A percentile compares a stretch with the other conserved stretches of the same genome.
phyloP scores from a whole-genome alignment of 73 alveolate species.

The Tetrahymena elliotti region DNA sequence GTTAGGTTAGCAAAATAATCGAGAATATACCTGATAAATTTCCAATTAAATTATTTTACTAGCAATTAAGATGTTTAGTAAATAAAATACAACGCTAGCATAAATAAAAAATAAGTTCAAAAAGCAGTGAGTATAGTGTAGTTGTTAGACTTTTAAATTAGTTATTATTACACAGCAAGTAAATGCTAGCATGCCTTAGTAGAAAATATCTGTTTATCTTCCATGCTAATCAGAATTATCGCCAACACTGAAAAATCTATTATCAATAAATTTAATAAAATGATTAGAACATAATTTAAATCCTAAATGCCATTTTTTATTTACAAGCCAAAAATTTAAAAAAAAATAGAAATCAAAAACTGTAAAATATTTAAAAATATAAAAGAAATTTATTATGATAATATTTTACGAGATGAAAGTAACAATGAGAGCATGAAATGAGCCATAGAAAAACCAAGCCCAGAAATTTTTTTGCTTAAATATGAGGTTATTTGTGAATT shows the following conservation, averaged over 20 bases:
- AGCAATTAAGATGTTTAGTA: not conserved
- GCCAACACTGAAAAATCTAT: not conserved
- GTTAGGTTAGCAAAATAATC: not conserved
- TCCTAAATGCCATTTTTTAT: no score
- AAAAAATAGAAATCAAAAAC: no score
- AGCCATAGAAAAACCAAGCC: slow-evolving; percentile 35
- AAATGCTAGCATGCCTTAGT: not conserved
- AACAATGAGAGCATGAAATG: slow-evolving; percentile 5
- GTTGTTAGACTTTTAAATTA: not conserved
- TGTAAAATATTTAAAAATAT: no score
- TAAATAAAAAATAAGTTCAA: not conserved
- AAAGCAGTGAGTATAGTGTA: not conserved
- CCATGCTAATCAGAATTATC: not conserved
- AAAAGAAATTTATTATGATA: no score
- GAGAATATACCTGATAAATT: not conserved
- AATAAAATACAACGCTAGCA: not conserved
- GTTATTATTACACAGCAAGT: not conserved
- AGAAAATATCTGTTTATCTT: not conserved
- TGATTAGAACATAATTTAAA: no score
- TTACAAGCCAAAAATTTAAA: no score
- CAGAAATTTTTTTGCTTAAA: slow-evolving; percentile 17
- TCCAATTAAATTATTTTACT: not conserved
- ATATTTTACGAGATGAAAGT: not conserved
- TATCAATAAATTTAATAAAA: no score
- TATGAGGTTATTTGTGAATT: slow-evolving; percentile 21